Conservation (phyloP, 2,329 filamentous ascomycete genomes). For the Scytalidium lignicola region DNA sequence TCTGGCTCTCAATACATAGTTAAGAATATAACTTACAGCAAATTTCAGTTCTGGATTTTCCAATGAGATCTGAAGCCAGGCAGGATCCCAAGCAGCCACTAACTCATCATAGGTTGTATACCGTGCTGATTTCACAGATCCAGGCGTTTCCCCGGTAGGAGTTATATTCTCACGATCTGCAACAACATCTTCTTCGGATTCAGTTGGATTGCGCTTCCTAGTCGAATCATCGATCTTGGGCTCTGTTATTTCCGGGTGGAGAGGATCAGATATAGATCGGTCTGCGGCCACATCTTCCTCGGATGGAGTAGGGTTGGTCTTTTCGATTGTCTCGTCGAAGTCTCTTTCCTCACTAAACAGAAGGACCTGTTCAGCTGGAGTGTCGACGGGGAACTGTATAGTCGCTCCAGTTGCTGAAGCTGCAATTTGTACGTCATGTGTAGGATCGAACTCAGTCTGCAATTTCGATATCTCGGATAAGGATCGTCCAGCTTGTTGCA, state of each 20-base stretch:
- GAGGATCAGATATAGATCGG: slow-evolving; percentile 17
- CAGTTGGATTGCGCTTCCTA: slow-evolving; percentile 15
- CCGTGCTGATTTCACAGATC: slow-evolving; percentile 4
- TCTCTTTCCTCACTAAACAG: slow-evolving; percentile 7
- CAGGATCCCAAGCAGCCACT: slow-evolving; percentile 42
- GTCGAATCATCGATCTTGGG: slow-evolving; percentile 14
- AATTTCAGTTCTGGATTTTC: slow-evolving; percentile 61
- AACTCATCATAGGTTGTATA: slow-evolving; percentile 22
- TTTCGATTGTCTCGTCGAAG: slow-evolving; percentile 12
- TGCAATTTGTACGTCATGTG: slow-evolving; percentile 21
- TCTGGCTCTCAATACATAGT: background rate
- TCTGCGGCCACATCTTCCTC: slow-evolving; percentile 23
- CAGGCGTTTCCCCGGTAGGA: background rate
- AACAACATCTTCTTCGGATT: slow-evolving; percentile 22
- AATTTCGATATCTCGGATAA: slow-evolving; percentile 14
- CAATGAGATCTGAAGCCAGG: slow-evolving; percentile 56
- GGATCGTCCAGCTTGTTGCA: slow-evolving; percentile 37
- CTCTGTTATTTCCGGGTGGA: slow-evolving; percentile 10
- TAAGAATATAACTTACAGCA: slow-evolving; percentile 52
- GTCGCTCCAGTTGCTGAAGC: slow-evolving; percentile 12
- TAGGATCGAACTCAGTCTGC: slow-evolving; percentile 12
- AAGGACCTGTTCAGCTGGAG: slow-evolving; percentile 12
- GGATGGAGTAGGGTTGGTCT: slow-evolving; percentile 20
- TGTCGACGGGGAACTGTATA: slow-evolving; percentile 16
- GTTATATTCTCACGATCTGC: slow-evolving; percentile 20